Conservation (phyloP, 768 basidiomycete species). For the Trametes sanguinea region DNA sequence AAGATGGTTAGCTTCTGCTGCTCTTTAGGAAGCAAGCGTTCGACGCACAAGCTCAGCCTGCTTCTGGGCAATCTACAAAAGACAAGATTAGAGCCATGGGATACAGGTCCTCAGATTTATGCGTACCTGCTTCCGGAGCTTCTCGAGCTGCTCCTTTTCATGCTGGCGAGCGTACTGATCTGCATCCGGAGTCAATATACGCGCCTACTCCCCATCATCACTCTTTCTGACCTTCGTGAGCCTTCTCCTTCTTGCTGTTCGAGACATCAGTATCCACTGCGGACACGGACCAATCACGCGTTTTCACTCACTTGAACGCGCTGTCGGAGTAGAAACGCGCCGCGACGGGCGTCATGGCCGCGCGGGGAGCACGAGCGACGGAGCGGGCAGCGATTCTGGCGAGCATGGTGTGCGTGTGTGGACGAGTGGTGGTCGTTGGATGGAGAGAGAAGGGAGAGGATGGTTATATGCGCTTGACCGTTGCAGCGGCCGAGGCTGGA, state of each 20-base stretch:
- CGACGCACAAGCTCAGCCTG: slow-evolving; percentile 35
- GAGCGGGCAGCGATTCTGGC: slow-evolving; percentile 38
- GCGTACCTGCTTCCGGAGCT: slow-evolving; percentile 56
- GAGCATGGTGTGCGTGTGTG: slow-evolving; percentile 40
- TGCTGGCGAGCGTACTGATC: slow-evolving; percentile 66
- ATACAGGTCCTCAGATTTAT: no score
- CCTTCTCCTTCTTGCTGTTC: slow-evolving; percentile 70
- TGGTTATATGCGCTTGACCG: slow-evolving; percentile 11
- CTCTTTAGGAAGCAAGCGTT: neutral
- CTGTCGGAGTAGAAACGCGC: slow-evolving; percentile 63
- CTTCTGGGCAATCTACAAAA: slow-evolving; percentile 34
- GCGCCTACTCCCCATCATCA: neutral
- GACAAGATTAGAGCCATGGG: no score
- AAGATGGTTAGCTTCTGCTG: neutral
- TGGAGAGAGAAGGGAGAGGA: slow-evolving; percentile 21
- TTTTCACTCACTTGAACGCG: slow-evolving; percentile 57
- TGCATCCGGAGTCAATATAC: slow-evolving; percentile 32
- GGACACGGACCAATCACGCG: neutral
- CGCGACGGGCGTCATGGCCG: slow-evolving; percentile 39
- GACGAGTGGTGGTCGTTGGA: slow-evolving; percentile 24
- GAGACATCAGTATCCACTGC: slow-evolving; percentile 22
- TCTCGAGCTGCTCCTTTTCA: slow-evolving; percentile 58
- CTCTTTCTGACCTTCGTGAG: slow-evolving; percentile 55
- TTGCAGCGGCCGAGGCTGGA: neutral
- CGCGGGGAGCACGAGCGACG: slow-evolving; percentile 36